Conservation (phyloP, 2,329 filamentous ascomycete genomes). For the Bipolaris gigantea region DNA sequence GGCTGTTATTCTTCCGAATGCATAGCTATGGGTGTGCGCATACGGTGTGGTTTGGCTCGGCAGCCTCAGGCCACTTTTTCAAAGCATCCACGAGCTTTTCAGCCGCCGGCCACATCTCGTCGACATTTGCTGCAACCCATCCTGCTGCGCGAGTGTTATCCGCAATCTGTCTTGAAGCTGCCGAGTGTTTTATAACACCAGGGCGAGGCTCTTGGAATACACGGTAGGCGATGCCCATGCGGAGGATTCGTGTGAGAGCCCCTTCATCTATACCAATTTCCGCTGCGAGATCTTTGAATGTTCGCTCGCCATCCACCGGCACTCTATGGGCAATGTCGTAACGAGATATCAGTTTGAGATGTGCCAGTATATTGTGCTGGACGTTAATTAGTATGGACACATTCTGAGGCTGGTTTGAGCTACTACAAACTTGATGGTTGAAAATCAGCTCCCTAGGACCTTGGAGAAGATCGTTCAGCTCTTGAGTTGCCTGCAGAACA, state of each 20-base stretch:
- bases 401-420: too few species aligned
- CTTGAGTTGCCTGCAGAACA: slow-evolving; percentile 12
- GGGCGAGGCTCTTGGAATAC: slow-evolving; percentile 16
- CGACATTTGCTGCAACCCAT: background rate
- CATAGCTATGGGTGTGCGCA: background rate
- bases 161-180: slow-evolving; percentile 1
- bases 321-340: slow-evolving; percentile 1
- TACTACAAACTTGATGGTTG: slow-evolving; percentile 6
- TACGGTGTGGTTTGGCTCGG: slow-evolving; percentile 11
- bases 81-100: slow-evolving; percentile 8
- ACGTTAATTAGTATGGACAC: background rate
- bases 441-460: slow-evolving; percentile 7
- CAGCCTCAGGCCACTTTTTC: slow-evolving; percentile 4
- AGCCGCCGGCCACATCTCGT: slow-evolving; percentile 6
- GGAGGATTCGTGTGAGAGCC: slow-evolving; percentile 2
- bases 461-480: slow-evolving; percentile 13
- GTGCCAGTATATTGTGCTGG: background rate
- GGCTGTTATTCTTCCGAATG: background rate
- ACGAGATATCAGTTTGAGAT: slow-evolving; percentile 1
- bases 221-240: slow-evolving; percentile 13
- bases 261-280: background rate
- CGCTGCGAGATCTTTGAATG: slow-evolving; percentile 4
- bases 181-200: slow-evolving; percentile 17
- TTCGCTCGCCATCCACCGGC: background rate
- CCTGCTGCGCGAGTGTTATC: background rate